Evolutionary conservation across 768 basidiomycete genomes (phyloP), one percentile per base, ranked within the genome.

Genomic region (Lentinula raphanica): DNA sequence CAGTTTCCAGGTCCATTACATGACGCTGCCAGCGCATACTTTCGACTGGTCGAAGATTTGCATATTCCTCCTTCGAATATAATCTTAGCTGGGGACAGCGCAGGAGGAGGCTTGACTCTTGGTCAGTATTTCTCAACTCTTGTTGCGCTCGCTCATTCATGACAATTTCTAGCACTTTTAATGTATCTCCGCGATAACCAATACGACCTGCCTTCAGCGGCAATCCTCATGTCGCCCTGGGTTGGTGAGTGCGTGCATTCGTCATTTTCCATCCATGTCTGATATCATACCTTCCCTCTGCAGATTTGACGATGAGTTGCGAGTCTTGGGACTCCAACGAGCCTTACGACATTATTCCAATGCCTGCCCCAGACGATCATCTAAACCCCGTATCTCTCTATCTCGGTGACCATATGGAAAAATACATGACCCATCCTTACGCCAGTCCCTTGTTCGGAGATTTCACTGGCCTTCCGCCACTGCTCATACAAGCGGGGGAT

Each of bases 251-350:
- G 28, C 29, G 32, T 55, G n/a, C n/a, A n/a, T 49, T 31, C 15
- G 13, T 35, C 19, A 15, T 56, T 3, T 57, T 31, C 39, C 32
- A 9, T 11, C 8, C 19, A 59, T 32, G 35, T 48, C 29, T 21
- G 49, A 35, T 28, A 42, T n/a, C 31, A 49, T 49, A 62, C 62
- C 25, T n/a, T n/a, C n/a, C n/a, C 48, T 32, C 23, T 19, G 35
- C 62, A 92, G 93, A 96, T 70, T 73, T 99, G 61, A 98, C 97
- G 0, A 92, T 97, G 85, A 95, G 93, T 63, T 98, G 94, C 69
- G 92, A 94, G 57, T 96, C 94, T n/a, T 98, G 96, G 93, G 93
- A 96, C 29, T 90, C 89, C 57, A 98, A 98, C 69, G 85, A 88
- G 27, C 73, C 79, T n/a, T 94, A 79, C 69, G 93, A 94, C 69